Base-by-base conservation (phyloP, 2,329 filamentous ascomycete genomes). In the Shiraia bambusicola region DNA sequence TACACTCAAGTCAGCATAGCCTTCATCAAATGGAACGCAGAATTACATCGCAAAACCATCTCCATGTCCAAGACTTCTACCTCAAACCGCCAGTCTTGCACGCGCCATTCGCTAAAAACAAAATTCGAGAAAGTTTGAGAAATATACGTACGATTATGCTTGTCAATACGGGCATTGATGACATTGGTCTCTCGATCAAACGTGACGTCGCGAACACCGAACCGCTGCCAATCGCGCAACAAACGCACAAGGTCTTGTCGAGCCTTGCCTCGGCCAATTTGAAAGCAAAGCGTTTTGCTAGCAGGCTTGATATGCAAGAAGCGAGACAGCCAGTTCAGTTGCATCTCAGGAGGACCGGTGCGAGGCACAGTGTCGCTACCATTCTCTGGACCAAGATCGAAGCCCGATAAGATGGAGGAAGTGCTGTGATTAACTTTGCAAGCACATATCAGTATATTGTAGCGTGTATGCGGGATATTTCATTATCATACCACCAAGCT, bases 251-350 rank as follows among this genome's bases (percentile, higher is more conserved):
- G 76, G 59, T 95, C 90, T 59, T 87, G 86, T 30, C 89, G 82
- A 30, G 86, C 86, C 45, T 83, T 80, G n/a, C 78, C 77, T 55
- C 86, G 85, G 4, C 85, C 81, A 16, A 89, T 77, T 3, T 77
- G 78, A 65, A 96, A 84, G 65, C 89, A 93, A 12, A 96, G 69
- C 19, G 87, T 78, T 50, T 82, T 81, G 12, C 76, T 84, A 0
- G 85, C 87, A 1, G 92, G 92, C 65, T 93, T 95, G 62, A 96
- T 85, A 40, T 89, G 83, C 72, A 97, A 88, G 32, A 97, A 81
- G 12, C 88, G 86, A 22, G 88, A 86, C 38, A 97, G 80, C 91
- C 92, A 96, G 55, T 86, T 95, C 60, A 54, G 59, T 36, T 69
- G 89, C 84, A 62, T 51, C 50, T 72, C 54, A 40, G 63, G 46